Percentiles rank a stretch among this genome's conserved stretches.
Evolutionary conservation across 352 stramenopile species (phyloP).

Genomic region (Phytophthora foliorum): DNA sequence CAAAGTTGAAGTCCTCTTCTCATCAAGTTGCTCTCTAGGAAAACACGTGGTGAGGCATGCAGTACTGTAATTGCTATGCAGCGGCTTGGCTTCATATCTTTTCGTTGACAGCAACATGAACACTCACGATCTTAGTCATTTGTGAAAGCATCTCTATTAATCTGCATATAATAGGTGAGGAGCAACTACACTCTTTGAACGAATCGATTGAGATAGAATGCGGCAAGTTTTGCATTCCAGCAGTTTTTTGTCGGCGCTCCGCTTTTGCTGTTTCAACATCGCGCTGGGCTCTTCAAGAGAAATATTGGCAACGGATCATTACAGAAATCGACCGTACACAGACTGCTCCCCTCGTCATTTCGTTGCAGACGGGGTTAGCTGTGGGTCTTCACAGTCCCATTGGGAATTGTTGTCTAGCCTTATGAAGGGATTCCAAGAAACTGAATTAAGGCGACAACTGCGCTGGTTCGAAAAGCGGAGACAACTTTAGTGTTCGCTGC

Average conservation of each 20-base stretch:
- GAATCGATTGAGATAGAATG: too few species aligned
- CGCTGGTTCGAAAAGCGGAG: background rate
- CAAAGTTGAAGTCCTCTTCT: too few species aligned
- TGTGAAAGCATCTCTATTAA: too few species aligned
- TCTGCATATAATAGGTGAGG: too few species aligned
- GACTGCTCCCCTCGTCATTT: background rate
- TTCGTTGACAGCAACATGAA: too few species aligned
- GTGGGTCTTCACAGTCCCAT: background rate
- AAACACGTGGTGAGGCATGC: too few species aligned
- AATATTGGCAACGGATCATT: background rate
- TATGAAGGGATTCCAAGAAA: background rate
- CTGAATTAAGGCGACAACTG: background rate
- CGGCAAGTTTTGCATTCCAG: background rate
- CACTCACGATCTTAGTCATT: too few species aligned
- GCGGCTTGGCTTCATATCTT: too few species aligned
- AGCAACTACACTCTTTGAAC: too few species aligned
- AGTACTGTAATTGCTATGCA: too few species aligned
- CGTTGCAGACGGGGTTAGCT: background rate
- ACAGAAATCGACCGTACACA: background rate
- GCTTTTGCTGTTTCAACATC: background rate
- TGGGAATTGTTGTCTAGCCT: too few species aligned
- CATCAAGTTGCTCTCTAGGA: too few species aligned
- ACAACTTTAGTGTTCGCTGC: background rate
- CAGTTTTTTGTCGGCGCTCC: background rate
- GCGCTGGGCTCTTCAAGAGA: background rate